Evolutionary conservation across 2,329 filamentous ascomycete genomes (phyloP), one percentile per base, ranked within the genome.

Genomic region (Ascochyta clinopodiicola): DNA sequence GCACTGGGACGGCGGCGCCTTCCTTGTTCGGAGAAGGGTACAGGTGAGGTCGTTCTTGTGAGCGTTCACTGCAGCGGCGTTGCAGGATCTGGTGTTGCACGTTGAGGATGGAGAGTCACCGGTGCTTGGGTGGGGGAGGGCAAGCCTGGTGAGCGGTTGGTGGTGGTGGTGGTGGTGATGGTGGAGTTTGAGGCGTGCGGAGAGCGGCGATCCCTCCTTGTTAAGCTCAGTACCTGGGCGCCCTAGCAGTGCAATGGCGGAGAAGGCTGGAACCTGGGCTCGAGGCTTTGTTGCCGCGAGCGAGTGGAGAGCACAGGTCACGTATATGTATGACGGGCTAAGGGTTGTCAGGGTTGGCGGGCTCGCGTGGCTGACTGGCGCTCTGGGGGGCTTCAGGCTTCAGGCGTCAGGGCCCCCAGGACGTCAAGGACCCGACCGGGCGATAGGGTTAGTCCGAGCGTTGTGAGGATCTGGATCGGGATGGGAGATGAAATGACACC

Each of bases 191-290:
- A 71, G 71, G 71, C 71, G 70, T 64, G 67, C 61, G 70, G 66
- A 73, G 74, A 73, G 74, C 71, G 78, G 75, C 78, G 79, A 80
- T 80, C 78, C 38, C 64, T 64, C 76, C 78, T 78, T 79, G 78
- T 80, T 79, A 80, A 79, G 77, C 77, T 78, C 75, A 75, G 73
- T 73, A 75, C 71, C 73, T 75, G 77, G 77, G 67, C 73, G 75
- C 71, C 69, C 72, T 70, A 75, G 69, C 61, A 70, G 66, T 73
- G 72, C 73, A 73, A 78, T 75, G 78, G 78, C 77, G 72, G 71
- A 75, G 69, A 66, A 72, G 73, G 77, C 78, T 78, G 78, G 77
- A 75, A 79, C 74, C 71, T 74, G 70, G 70, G 63, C 68, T 68
- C 65, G 67, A 71, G 64, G 71, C 67, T 72, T 74, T 72, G 63